Percentiles rank a stretch among this genome's conserved stretches.
Evolutionary conservation across 164 flowering plant genomes (phyloP).

Genomic region (Chimonanthus salicifolius): DNA sequence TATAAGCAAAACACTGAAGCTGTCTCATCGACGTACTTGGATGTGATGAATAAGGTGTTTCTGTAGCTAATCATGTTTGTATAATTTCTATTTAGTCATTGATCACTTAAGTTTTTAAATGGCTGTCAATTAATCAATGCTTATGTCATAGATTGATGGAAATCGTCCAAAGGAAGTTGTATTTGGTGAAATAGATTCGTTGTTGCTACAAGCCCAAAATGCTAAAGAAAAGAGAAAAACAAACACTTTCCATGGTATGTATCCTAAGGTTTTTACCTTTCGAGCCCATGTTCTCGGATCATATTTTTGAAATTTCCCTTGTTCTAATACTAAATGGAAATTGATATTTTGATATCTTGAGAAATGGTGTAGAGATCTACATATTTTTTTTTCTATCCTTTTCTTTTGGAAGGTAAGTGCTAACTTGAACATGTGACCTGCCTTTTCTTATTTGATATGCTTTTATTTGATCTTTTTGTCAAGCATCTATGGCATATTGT

Average conservation of each 20-base stretch:
- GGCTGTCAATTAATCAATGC: constrained; percentile 3
- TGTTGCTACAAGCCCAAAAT: constrained; percentile 46
- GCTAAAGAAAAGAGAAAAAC: constrained; percentile 28
- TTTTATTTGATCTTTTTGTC: too few relatives aligned
- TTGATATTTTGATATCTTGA: too few relatives aligned
- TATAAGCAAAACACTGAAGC: constrained; percentile 65
- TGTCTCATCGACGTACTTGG: constrained; percentile 42
- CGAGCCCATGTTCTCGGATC: too few relatives aligned
- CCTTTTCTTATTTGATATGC: too few relatives aligned
- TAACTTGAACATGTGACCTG: too few relatives aligned
- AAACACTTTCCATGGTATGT: constrained; percentile 11
- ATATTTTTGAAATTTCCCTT: too few relatives aligned
- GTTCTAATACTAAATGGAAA: too few relatives aligned
- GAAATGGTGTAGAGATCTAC: too few relatives aligned
- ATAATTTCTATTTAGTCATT: background rate
- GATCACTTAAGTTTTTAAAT: background rate
- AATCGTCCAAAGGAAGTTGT: constrained; percentile 62
- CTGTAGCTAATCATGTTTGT: background rate
- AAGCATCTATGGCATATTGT: too few relatives aligned
- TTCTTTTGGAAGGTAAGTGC: too few relatives aligned
- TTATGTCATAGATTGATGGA: constrained; percentile 62
- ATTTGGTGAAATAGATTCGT: constrained; percentile 51
- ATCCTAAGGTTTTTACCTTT: background rate
- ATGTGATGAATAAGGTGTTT: constrained; percentile 46
- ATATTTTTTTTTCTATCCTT: too few relatives aligned